These are phyloP conservation scores for Yarrowia sp. DNA, from an alignment of 805 yeast genomes.

Conservation along the genomic window DNA sequence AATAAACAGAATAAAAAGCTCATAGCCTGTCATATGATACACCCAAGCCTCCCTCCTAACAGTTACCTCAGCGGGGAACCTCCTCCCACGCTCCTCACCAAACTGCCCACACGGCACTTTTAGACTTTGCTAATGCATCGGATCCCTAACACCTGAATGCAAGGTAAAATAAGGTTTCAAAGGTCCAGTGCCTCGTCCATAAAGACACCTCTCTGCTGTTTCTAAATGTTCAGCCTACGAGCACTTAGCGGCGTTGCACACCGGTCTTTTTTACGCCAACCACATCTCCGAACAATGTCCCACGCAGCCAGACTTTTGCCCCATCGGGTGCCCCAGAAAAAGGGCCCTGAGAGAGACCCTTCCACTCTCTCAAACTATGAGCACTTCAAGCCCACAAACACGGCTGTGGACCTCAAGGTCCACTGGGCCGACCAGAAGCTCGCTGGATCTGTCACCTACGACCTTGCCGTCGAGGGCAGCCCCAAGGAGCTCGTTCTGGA, in stretches of 20 bases:
- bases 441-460: slow-evolving; percentile 53
- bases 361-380: slow-evolving; percentile 75
- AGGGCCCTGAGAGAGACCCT: slow-evolving; percentile 46
- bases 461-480: slow-evolving; percentile 37
- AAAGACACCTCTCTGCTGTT: neutral
- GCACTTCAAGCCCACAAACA: slow-evolving; percentile 49
- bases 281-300: neutral
- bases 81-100: neutral
- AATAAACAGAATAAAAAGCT: too few species aligned
- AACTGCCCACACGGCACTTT: neutral
- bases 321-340: neutral
- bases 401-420: slow-evolving; percentile 53
- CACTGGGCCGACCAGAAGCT: slow-evolving; percentile 53
- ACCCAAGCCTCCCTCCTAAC: too few species aligned
- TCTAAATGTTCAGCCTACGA: slow-evolving; percentile 1
- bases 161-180: neutral
- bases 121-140: neutral
- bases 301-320: slow-evolving; percentile 16
- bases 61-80: too few species aligned
- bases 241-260: neutral
- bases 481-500: slow-evolving; percentile 54
- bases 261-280: neutral
- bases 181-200: slow-evolving; percentile 18
- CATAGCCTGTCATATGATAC: too few species aligned
- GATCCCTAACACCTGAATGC: neutral